Percentiles rank a stretch among this genome's conserved stretches.
Evolutionary conservation across 257 asterid species (phyloP).

Genomic region (Solanum pinnatisectum): DNA sequence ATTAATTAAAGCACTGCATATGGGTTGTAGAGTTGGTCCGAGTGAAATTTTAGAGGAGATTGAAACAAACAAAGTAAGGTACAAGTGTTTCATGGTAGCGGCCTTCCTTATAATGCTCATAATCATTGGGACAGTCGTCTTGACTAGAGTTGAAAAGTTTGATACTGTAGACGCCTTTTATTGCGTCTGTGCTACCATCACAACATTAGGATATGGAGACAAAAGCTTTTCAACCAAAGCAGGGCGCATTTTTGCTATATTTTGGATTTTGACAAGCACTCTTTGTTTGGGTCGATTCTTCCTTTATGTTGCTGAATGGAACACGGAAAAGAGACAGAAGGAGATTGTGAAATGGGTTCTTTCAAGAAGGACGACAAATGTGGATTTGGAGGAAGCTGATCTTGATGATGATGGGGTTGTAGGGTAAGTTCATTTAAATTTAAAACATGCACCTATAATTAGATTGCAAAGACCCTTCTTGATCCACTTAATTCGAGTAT

Average conservation of each 20-base stretch:
- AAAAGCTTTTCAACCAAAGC: slow-evolving; percentile 72
- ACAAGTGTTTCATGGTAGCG: slow-evolving; percentile 38
- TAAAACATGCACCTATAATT: background rate
- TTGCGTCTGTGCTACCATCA: slow-evolving; percentile 72
- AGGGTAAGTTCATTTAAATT: slow-evolving; percentile 33
- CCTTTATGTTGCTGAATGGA: slow-evolving; percentile 62
- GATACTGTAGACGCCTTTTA: slow-evolving; percentile 62
- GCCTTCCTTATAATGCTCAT: slow-evolving; percentile 36
- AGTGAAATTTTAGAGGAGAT: slow-evolving; percentile 42
- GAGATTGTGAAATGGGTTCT: slow-evolving; percentile 50
- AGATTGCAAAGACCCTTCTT: background rate
- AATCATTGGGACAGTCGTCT: slow-evolving; percentile 44
- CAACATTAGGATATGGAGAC: slow-evolving; percentile 95
- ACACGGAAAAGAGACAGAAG: slow-evolving; percentile 60
- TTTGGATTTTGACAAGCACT: slow-evolving; percentile 79
- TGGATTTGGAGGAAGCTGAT: slow-evolving; percentile 90
- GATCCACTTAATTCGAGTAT: background rate
- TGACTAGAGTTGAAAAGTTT: slow-evolving; percentile 50
- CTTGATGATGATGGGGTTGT: slow-evolving; percentile 62
- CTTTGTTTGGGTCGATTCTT: slow-evolving; percentile 68
- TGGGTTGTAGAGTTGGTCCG: slow-evolving; percentile 27
- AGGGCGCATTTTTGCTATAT: slow-evolving; percentile 75
- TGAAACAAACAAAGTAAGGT: slow-evolving; percentile 45
- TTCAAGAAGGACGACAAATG: slow-evolving; percentile 47
- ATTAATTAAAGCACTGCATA: slow-evolving; percentile 53